Evolutionary conservation across 176 grass and related monocot genomes (phyloP), one percentile per base, ranked within the genome.

Genomic region (Oryza meyeriana): DNA sequence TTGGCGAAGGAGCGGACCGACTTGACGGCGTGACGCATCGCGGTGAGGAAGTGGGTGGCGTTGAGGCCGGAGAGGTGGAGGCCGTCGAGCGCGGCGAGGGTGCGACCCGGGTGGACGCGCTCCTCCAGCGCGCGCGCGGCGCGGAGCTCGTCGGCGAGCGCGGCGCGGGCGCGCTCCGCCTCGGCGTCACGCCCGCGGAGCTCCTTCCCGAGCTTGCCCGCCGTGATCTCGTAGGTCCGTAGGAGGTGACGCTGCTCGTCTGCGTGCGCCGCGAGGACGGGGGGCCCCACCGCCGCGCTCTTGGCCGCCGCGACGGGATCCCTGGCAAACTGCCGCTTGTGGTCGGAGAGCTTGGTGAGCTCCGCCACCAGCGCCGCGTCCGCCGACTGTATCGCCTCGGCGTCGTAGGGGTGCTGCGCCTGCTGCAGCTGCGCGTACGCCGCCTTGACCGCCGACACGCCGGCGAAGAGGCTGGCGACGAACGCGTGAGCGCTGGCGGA

Each of bases 341-440:
- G 86, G 29, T 86, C 84, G 17, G 92, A 93, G 62, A 89, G 80
- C 20, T 85, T 89, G n/a, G 72, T 86, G 59, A 98, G 82, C 84
- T 98, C 96, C 6, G 74, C 72, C 17, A 98, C 89, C 41, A 98
- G 4, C 10, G 85, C 82, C 26, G 85, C 78, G 74, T 95, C 96
- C 7, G 89, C 86, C 2, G 68, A 78, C 64, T 93, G 89, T 42
- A 98, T 95, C 64, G 74, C 84, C 16, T 69, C 80, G 3, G 90
- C 79, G 29, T 98, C 89, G 58, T 95, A 98, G 0, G 96, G 96
- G 3, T 70, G 69, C 85, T 95, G 91, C 62, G 96, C 90, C 24
- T 88, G 48, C 82, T 98, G 96, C 61, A 98, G 85, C 79, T 91
- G 90, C 26, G 83, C 93, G 67, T 98, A 98, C 62, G 96, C 67